Base-by-base conservation (phyloP, 306 rosid genomes). In the Corylus americana region DNA sequence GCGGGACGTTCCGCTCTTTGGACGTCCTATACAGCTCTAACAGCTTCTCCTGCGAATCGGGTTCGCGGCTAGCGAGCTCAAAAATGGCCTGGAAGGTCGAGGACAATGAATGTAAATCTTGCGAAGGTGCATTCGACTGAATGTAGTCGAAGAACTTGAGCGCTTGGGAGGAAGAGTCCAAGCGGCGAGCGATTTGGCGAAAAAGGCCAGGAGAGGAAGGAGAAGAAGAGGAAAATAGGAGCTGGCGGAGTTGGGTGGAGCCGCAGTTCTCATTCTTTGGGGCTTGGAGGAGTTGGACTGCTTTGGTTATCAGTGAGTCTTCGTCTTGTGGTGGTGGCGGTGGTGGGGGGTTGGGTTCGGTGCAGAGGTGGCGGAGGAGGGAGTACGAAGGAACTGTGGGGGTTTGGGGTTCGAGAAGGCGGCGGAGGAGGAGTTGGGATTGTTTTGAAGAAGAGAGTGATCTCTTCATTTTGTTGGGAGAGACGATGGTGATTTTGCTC, bases 81-180 rank as follows among this genome's bases (percentile, higher is more conserved):
- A 91, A 77, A 54, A 89, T 85, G 29, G 85, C 96, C 79, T 88
- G 84, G 80, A 93, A 83, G 2, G 82, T 37, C 16, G 83, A 62
- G 25, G 88, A 82, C 37, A 87, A 63, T 31, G 17, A 47, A 27
- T 53, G 5, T n/a, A 45, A 35, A 58, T 73, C 55, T 11, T 48
- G 45, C 25, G 53, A 47, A 7, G 54, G 16, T 4, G 69, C 69
- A 66, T 79, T 77, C 7, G 54, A 64, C 31, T 70, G 71, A 22
- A 87, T 62, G 72, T 79, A 79, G 71, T 79, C 68, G 67, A 82
- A 77, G 73, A 84, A 77, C 44, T 79, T 73, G 45, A 84, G 79
- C 35, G 88, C 88, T 20, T 70, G 79, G 55, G 86, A 44, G 27
- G 75, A 68, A 8, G 84, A 63, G 50, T 20, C n/a, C 42, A 87